Percentiles rank a stretch among this genome's conserved stretches.
Conservation (phyloP, 768 basidiomycete species). For the Suillus subluteus region DNA sequence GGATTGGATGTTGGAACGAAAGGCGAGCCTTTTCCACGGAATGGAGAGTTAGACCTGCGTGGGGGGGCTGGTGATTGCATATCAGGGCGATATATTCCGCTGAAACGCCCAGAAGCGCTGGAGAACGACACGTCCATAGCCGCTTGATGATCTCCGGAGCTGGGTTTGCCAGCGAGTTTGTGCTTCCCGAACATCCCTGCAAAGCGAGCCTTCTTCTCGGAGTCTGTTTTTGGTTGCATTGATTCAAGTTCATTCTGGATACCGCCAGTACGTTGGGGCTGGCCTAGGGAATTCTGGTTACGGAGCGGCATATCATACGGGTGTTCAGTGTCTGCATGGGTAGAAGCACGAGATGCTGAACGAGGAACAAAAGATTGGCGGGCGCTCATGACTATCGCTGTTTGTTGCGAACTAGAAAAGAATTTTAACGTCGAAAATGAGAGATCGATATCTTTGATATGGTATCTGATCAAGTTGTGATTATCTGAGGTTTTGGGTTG, state of each 20-base stretch:
- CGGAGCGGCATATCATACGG: slow-evolving; percentile 4
- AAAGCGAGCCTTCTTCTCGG: slow-evolving; percentile 3
- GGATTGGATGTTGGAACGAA: not conserved
- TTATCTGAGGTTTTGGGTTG: not conserved
- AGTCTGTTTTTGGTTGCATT: not conserved
- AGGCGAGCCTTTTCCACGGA: not conserved
- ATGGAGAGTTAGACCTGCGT: not conserved
- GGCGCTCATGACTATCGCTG: not conserved
- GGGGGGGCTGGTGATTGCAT: not conserved
- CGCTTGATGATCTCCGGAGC: not conserved
- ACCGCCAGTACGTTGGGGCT: not conserved
- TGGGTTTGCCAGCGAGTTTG: not conserved
- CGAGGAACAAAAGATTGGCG: slow-evolving; percentile 9
- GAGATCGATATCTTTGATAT: not conserved
- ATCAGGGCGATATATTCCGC: not conserved
- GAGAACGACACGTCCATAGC: not conserved
- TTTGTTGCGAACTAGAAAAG: not conserved
- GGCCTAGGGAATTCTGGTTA: slow-evolving; percentile 2
- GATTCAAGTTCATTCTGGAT: not conserved
- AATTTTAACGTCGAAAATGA: not conserved
- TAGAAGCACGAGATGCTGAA: slow-evolving; percentile 9
- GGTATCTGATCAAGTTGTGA: not conserved
- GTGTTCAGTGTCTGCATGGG: slow-evolving; percentile 1
- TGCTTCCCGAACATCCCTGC: not conserved
- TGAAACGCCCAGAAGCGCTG: slow-evolving; percentile 1